phyloP scores from a whole-genome alignment of 768 basidiomycete species.

The Lentinula aciculospora region DNA sequence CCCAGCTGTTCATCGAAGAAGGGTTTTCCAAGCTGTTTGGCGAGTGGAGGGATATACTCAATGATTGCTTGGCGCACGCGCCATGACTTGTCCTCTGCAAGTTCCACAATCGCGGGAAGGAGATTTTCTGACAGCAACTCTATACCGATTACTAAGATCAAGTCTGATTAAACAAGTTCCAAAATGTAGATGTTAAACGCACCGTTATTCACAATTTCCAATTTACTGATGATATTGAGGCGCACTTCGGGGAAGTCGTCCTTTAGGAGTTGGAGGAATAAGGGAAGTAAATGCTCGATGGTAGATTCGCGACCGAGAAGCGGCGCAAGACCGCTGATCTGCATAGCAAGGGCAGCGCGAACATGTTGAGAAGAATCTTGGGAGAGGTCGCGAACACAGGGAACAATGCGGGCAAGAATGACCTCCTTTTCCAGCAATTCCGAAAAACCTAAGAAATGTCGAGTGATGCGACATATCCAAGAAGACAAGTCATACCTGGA shows the following conservation, averaged over 20 bases:
- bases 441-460: constrained; percentile 68
- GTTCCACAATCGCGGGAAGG: constrained; percentile 93
- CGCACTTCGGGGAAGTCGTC: constrained; percentile 99
- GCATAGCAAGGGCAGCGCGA: constrained; percentile 90
- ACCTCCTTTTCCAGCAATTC: constrained; percentile 91
- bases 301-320: constrained; percentile 90
- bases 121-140: constrained; percentile 91
- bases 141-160: constrained; percentile 84
- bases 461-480: neutral
- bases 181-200: constrained; percentile 15
- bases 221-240: constrained; percentile 96
- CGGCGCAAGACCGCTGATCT: constrained; percentile 95
- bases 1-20: constrained; percentile 99
- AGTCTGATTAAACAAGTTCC: neutral
- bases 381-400: constrained; percentile 91
- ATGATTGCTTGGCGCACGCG: constrained; percentile 99
- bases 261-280: constrained; percentile 94
- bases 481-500: constrained; percentile 57
- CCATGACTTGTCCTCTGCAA: constrained; percentile 99
- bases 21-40: constrained; percentile 92
- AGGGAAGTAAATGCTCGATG: constrained; percentile 91
- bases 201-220: constrained; percentile 94
- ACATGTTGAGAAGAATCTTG: constrained; percentile 96
- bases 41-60: constrained; percentile 98
- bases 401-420: constrained; percentile 87